Base-by-base conservation (phyloP, 495 filamentous ascomycete genomes). In the Pseudomonodictys pantanalensis region DNA sequence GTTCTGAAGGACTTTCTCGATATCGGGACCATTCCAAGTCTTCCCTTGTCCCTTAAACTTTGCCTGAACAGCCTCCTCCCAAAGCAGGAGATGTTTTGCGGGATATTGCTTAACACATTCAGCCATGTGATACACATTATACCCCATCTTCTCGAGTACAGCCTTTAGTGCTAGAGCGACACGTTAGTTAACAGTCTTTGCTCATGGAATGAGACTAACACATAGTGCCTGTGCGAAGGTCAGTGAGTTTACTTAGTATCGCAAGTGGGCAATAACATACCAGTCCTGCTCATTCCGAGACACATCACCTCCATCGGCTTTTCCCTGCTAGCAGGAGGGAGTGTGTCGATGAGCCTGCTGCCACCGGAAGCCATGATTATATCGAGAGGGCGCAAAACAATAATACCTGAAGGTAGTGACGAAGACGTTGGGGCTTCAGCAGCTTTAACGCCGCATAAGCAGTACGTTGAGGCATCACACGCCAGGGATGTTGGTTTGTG, bases 221-320 rank as follows among this genome's bases (percentile, higher is more conserved):
- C 56, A 58, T 58, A 10, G 56, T 58, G 29, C 56, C 56, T 58
- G 22, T 1, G 6, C 7, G n/a, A n/a, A 29, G 1, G 7, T 56
- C 17, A 56, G 53, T 20, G 17, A 17, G 35, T 17, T n/a, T n/a
- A n/a, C n/a, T n/a, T n/a, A n/a, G 23, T 38, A 3, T 35, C 22
- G 42, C 11, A 9, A 35, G 20, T 9, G 35, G 15, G 45, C 18
- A 15, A 9, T 5, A 17, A 51, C 47, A 33, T 7, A 52, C 56
- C 56, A 23, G 56, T 58, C n/a, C 56, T 58, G 24, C 56, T 58
- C 3, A 58, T 29, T 2, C 56, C 56, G 10, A 58, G 26, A 50
- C 32, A 45, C 18, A 58, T 28, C 6, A 58, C 44, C 11, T 28
- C 44, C 54, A 58, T 58, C 2, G 43, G 43, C 44, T 58, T 58